Base-by-base conservation (phyloP, 345 rosid species). In the Mangifera indica region DNA sequence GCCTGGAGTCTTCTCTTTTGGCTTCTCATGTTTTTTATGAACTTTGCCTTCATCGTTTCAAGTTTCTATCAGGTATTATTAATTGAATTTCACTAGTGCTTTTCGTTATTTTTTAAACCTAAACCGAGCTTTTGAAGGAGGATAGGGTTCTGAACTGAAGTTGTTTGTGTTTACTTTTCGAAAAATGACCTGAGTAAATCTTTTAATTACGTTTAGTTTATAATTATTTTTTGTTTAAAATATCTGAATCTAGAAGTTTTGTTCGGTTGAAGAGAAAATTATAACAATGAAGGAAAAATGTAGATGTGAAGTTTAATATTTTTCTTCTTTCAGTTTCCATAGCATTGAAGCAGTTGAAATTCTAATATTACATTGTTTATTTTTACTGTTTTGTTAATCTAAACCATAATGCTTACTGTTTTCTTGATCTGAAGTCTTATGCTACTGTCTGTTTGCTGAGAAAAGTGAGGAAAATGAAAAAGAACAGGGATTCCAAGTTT, bases 21-120 rank as follows among this genome's bases (percentile, higher is more conserved):
- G 91, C 34, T 94, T 72, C 66, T 86, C 70, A 88, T 82, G 70
- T 83, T 87, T 70, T 69, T 85, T 76, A 37, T 82, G 67, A 84
- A 81, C 83, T 67, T 90, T 54, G 87, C 89, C 54, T 92, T 94
- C 71, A 75, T 90, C 75, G 90, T 87, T 44, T 81, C 89, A 70
- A 77, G 83, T 84, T 88, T 90, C 69, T 84, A 88, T 72, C 88
- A 87, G 90, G 98, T 92, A 72, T 20, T 66, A 7, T 21, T 4
- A 45, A 3, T 32, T 42, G 17, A 45, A 37, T 52, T 22, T 12
- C 32, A 26, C 20, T 32, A 24, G 1, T 1, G 24, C 29, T 17
- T 17, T 25, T 25, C 29, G 18, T 69, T 25, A 13, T 4, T 44
- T 24, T 18, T 24, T 0, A 14, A n/a, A 37, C 17, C 29, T 17